Conservation (phyloP, 768 basidiomycete genomes). For the Boletus subcaerulescens region DNA sequence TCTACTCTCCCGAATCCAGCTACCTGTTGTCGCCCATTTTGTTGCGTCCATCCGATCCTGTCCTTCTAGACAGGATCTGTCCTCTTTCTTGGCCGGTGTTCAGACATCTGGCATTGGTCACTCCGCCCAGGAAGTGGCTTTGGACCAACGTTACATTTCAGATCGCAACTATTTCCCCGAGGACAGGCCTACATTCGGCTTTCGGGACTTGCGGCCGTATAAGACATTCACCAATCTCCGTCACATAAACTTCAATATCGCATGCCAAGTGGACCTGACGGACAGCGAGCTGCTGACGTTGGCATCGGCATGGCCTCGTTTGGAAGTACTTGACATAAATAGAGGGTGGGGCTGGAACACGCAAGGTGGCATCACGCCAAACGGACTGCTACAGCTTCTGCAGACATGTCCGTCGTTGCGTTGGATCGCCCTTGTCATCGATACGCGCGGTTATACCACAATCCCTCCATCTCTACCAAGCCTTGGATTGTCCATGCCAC, state of each 20-base stretch:
- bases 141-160: not conserved
- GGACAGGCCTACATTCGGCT: not conserved
- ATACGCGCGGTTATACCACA: not conserved
- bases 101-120: not conserved
- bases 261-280: not conserved
- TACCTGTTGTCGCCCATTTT: not conserved
- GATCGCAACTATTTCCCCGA: not conserved
- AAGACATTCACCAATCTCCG: not conserved
- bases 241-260: not conserved
- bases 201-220: not conserved
- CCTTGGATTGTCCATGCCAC: not conserved
- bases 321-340: not conserved
- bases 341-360: not conserved
- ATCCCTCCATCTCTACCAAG: not conserved
- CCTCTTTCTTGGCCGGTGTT: not conserved
- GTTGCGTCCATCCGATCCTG: not conserved
- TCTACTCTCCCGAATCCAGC: not conserved
- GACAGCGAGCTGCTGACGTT: not conserved
- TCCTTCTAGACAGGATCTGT: not conserved
- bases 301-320: not conserved
- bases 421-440: not conserved
- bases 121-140: not conserved
- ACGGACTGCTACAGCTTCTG: not conserved
- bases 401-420: not conserved
- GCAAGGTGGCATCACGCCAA: not conserved